A percentile compares a stretch with the other conserved stretches of the same genome.
These are phyloP conservation scores for Dactylellina cionopaga DNA, from an alignment of 2,329 filamentous ascomycete species.

Conservation along the genomic window DNA sequence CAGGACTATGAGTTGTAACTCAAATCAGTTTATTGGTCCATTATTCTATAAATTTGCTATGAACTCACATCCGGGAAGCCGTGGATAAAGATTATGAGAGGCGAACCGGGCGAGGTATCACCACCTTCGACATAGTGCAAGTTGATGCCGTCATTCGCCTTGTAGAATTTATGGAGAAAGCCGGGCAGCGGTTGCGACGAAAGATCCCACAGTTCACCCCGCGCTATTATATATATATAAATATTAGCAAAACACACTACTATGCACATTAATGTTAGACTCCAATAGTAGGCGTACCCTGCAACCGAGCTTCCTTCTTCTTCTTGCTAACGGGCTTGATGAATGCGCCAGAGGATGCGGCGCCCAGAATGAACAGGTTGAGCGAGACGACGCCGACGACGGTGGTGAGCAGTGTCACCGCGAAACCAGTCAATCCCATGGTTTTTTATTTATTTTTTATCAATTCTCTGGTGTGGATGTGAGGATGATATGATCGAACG, in stretches of 20 bases:
- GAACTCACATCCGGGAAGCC: constrained; percentile 46
- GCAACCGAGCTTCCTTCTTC: constrained; percentile 41
- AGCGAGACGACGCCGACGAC: constrained; percentile 34
- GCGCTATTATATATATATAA: constrained; percentile 14
- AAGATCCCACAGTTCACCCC: constrained; percentile 45
- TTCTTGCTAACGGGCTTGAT: constrained; percentile 37
- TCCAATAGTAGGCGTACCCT: no score
- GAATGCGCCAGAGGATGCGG: constrained; percentile 34
- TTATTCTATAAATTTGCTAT: background rate
- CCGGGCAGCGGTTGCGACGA: constrained; percentile 43
- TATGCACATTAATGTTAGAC: background rate
- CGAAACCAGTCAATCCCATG: constrained; percentile 38
- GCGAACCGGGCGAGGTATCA: constrained; percentile 29
- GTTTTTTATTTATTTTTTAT: background rate
- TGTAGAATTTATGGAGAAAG: constrained; percentile 43
- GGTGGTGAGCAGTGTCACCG: constrained; percentile 1
- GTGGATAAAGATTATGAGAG: constrained; percentile 42
- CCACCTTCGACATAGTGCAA: constrained; percentile 49
- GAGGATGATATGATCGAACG: no score
- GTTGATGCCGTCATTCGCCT: constrained; percentile 34
- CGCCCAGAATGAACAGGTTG: constrained; percentile 27
- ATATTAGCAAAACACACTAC: background rate
- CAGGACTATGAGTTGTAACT: constrained; percentile 36
- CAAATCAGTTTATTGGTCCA: background rate
- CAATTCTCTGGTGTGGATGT: no score